Evolutionary conservation across 129 eudicot genomes (phyloP).

Genomic region (Flaveria trinervia): DNA sequence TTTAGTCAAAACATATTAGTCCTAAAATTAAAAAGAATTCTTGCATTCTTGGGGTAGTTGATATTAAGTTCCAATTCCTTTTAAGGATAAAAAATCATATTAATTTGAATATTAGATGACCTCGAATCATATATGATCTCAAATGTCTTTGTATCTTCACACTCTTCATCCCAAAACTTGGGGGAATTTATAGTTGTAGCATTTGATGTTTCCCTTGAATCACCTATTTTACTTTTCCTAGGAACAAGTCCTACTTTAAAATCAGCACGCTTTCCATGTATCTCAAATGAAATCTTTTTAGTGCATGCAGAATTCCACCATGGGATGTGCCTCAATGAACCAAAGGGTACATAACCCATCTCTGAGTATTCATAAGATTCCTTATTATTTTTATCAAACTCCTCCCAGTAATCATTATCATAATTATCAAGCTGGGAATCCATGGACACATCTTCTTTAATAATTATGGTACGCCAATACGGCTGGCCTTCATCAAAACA

Average conservation of each 20-base stretch:
- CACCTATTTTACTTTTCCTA: background rate
- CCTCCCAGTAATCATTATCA: background rate
- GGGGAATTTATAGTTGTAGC: background rate
- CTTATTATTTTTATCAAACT: background rate
- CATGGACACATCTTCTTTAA: background rate
- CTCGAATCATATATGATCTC: background rate
- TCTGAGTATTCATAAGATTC: background rate
- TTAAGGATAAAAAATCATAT: too few relatives aligned
- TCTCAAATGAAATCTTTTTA: background rate
- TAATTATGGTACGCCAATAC: background rate
- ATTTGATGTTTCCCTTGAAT: background rate
- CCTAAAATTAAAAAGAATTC: too few relatives aligned
- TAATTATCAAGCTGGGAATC: background rate
- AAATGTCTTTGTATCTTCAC: background rate
- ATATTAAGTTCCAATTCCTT: too few relatives aligned
- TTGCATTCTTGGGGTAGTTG: too few relatives aligned
- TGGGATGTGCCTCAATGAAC: background rate
- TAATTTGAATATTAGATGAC: background rate
- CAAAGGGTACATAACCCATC: slow-evolving; percentile 10
- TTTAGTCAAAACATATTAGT: too few relatives aligned
- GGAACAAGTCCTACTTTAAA: slow-evolving; percentile 1
- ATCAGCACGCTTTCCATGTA: too few relatives aligned
- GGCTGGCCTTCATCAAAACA: rapidly evolving
- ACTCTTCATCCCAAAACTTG: slow-evolving; percentile 8
- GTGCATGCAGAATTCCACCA: background rate